Evolutionary conservation across 331 rosid genomes (phyloP).

Genomic region (Acacia pycnantha): DNA sequence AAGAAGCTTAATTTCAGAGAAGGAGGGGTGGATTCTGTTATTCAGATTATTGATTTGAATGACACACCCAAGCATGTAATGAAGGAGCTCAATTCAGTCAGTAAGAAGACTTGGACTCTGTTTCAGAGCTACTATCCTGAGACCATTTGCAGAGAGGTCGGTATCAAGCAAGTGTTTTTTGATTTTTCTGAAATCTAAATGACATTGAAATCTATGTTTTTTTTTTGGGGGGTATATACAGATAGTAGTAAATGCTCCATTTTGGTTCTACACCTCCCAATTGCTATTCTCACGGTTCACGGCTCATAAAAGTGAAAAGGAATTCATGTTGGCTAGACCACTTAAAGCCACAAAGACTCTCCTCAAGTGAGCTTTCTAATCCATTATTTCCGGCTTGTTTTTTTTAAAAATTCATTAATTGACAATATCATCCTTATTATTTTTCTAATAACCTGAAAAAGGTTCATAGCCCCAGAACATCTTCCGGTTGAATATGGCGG

Average conservation of each 20-base stretch:
- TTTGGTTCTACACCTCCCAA: constrained; percentile 73
- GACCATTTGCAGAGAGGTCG: constrained; percentile 50
- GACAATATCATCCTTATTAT: background rate
- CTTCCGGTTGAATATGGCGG: constrained; percentile 83
- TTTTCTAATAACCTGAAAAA: constrained; percentile 18
- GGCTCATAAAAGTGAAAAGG: constrained; percentile 47
- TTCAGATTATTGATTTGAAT: constrained; percentile 69
- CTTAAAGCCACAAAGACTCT: constrained; percentile 63
- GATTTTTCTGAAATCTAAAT: background rate
- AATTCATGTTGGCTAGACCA: constrained; percentile 63
- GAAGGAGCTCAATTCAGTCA: constrained; percentile 54
- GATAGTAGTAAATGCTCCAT: constrained; percentile 73
- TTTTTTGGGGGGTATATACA: constrained; percentile 20
- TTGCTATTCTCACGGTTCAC: constrained; percentile 51
- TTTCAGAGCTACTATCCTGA: constrained; percentile 69
- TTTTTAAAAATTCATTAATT: background rate
- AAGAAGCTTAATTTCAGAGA: constrained; percentile 45
- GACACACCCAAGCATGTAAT: constrained; percentile 45
- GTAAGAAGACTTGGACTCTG: constrained; percentile 42
- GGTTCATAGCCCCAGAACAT: constrained; percentile 70
- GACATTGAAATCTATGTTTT: background rate
- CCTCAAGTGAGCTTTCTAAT: constrained; percentile 59
- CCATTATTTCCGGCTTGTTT: background rate
- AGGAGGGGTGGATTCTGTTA: constrained; percentile 63
- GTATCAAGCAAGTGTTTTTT: constrained; percentile 6